Percentiles rank a stretch among this genome's conserved stretches.
These are phyloP conservation scores for Hygrophorus pudorinus DNA, from an alignment of 768 basidiomycete species.

Conservation along the genomic window DNA sequence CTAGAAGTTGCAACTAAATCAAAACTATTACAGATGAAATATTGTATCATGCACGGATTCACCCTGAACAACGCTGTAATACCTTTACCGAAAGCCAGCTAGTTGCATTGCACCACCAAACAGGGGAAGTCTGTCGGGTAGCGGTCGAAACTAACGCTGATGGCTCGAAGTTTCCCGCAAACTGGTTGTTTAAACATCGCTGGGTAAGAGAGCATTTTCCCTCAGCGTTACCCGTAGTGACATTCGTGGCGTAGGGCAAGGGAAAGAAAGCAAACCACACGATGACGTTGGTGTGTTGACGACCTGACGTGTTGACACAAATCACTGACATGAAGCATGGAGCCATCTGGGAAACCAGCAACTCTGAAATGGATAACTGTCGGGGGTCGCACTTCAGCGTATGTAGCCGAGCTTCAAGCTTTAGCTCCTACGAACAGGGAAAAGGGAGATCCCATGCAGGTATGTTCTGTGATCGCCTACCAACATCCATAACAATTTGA, in stretches of 20 bases:
- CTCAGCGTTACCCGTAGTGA: neutral
- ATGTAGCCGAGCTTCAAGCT: conserved; percentile 52
- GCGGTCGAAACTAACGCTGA: conserved; percentile 68
- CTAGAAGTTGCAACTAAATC: conserved; percentile 1
- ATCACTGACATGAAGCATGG: neutral
- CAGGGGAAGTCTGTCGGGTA: conserved; percentile 41
- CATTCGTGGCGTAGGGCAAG: conserved; percentile 35
- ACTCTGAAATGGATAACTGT: conserved; percentile 69
- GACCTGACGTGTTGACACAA: neutral
- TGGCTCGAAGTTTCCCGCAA: conserved; percentile 49
- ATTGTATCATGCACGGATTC: conserved; percentile 61
- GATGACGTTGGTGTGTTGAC: conserved; percentile 34
- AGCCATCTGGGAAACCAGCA: conserved; percentile 64
- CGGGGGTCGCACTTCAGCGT: conserved; percentile 70
- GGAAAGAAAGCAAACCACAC: conserved; percentile 41
- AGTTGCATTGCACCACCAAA: conserved; percentile 39
- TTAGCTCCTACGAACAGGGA: conserved; percentile 13
- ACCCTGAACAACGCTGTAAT: conserved; percentile 61
- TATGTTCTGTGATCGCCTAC: conserved; percentile 2
- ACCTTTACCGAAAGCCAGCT: conserved; percentile 41
- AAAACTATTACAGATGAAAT: conserved; percentile 43
- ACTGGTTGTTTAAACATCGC: conserved; percentile 62
- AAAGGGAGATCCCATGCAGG: conserved; percentile 1
- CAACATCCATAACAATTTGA: conserved; percentile 3
- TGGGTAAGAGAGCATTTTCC: conserved; percentile 35